Evolutionary conservation across 352 stramenopile genomes (phyloP).

Genomic region (Halophytophthora polymorphica): DNA sequence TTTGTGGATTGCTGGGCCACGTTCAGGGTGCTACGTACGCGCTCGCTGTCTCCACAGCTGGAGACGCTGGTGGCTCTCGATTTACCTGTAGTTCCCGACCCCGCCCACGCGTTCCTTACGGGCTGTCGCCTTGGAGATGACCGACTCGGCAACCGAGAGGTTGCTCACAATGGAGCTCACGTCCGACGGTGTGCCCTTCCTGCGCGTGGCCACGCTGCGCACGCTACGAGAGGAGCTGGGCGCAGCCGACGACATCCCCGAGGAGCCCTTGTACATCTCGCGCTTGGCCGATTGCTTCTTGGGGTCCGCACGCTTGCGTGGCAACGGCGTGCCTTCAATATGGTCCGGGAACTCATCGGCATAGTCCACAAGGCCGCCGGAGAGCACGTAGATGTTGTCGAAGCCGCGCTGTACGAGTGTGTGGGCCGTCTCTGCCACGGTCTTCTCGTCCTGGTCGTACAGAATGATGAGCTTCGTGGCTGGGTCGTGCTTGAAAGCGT

Average conservation of each 20-base stretch:
- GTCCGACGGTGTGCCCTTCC: slow-evolving; percentile 52
- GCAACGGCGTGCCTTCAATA: slow-evolving; percentile 56
- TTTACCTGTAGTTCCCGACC: slow-evolving; percentile 51
- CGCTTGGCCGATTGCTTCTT: slow-evolving; percentile 46
- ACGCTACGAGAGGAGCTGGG: slow-evolving; percentile 43
- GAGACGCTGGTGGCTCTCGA: not conserved
- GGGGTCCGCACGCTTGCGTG: slow-evolving; percentile 49
- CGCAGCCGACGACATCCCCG: slow-evolving; percentile 33
- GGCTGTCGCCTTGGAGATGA: slow-evolving; percentile 70
- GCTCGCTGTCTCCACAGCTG: no score
- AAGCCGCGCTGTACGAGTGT: slow-evolving; percentile 78
- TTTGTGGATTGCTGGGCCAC: no score
- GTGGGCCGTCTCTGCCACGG: slow-evolving; percentile 52
- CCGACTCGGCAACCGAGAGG: slow-evolving; percentile 61
- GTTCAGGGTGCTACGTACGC: no score
- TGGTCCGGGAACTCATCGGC: slow-evolving; percentile 60
- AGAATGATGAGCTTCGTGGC: slow-evolving; percentile 73
- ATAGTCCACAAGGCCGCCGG: slow-evolving; percentile 59
- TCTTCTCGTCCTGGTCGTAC: slow-evolving; percentile 77
- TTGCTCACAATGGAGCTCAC: slow-evolving; percentile 61
- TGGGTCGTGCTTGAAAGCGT: slow-evolving; percentile 78
- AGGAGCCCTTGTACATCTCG: slow-evolving; percentile 47
- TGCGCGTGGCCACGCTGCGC: slow-evolving; percentile 43
- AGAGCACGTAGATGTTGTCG: slow-evolving; percentile 84
- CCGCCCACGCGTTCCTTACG: slow-evolving; percentile 53